Evolutionary conservation across 2,329 filamentous ascomycete species (phyloP).

Genomic region (Colletotrichum sp.): DNA sequence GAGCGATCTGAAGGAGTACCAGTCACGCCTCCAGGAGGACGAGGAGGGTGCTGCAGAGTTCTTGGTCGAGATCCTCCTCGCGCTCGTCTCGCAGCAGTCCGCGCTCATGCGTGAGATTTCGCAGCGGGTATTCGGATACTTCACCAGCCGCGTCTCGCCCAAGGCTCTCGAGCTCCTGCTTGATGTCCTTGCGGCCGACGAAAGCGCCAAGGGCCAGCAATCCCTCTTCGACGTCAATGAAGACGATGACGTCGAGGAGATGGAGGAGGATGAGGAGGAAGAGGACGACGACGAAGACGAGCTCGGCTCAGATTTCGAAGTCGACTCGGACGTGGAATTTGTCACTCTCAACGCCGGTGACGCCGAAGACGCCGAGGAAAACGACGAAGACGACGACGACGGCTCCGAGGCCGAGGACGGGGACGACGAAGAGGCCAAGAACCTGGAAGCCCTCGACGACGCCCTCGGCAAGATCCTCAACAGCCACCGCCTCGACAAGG

Average conservation of each 20-base stretch:
- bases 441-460: slow-evolving; percentile 65
- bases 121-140: slow-evolving; percentile 85
- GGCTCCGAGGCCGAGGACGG: slow-evolving; percentile 45
- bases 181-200: slow-evolving; percentile 77
- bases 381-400: slow-evolving; percentile 51
- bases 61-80: slow-evolving; percentile 87
- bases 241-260: slow-evolving; percentile 43
- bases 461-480: slow-evolving; percentile 81
- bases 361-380: slow-evolving; percentile 45
- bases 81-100: slow-evolving; percentile 86
- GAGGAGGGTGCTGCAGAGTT: slow-evolving; percentile 68
- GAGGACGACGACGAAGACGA: slow-evolving; percentile 40
- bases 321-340: slow-evolving; percentile 56
- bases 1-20: slow-evolving; percentile 80
- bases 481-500: slow-evolving; percentile 69
- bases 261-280: slow-evolving; percentile 44
- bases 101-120: slow-evolving; percentile 85
- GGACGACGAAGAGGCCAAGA: slow-evolving; percentile 47
- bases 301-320: slow-evolving; percentile 50
- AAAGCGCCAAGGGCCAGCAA: slow-evolving; percentile 83
- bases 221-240: slow-evolving; percentile 77
- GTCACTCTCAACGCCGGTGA: slow-evolving; percentile 46
- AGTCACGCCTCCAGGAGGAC: slow-evolving; percentile 65
- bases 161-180: slow-evolving; percentile 71
- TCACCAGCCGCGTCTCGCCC: slow-evolving; percentile 75